phyloP scores from a whole-genome alignment of 495 filamentous ascomycete species.

The Neurospora discreta region DNA sequence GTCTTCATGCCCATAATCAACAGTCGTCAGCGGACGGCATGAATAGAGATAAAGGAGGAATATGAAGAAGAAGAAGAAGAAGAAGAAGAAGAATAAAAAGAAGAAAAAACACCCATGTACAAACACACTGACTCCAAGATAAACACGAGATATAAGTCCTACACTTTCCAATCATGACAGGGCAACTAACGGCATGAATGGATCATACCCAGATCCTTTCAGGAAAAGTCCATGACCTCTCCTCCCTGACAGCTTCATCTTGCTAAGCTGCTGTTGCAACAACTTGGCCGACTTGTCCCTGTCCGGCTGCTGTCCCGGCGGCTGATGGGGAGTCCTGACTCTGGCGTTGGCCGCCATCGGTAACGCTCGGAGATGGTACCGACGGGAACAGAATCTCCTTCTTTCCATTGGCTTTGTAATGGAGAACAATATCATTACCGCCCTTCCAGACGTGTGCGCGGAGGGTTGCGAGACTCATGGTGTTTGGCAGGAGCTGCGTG shows the following conservation, averaged over 20 bases:
- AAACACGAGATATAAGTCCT: not conserved
- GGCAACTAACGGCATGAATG: not conserved
- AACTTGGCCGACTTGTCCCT: not conserved
- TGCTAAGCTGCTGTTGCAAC: not conserved
- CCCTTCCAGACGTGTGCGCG: slow-evolving; percentile 86
- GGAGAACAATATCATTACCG: slow-evolving; percentile 76
- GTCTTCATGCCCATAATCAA: not conserved
- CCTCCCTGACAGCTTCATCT: not conserved
- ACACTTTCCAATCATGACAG: not conserved
- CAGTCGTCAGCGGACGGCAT: not conserved
- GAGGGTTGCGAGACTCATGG: slow-evolving; percentile 87
- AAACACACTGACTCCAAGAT: not conserved
- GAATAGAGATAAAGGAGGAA: not conserved
- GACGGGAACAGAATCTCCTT: slow-evolving; percentile 40
- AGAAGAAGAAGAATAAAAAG: not conserved
- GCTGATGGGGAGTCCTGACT: not conserved
- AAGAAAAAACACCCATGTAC: not conserved
- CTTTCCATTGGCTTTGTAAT: slow-evolving; percentile 83
- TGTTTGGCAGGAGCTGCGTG: slow-evolving; percentile 37
- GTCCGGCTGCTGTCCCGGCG: slow-evolving; percentile 1
- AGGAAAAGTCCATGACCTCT: not conserved
- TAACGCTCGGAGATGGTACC: slow-evolving; percentile 11
- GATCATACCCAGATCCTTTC: not conserved
- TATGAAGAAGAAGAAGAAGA: no score
- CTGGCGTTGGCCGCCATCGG: slow-evolving; percentile 11